Base-by-base conservation (phyloP, 83 land plant species). In the Picea mariana region DNA sequence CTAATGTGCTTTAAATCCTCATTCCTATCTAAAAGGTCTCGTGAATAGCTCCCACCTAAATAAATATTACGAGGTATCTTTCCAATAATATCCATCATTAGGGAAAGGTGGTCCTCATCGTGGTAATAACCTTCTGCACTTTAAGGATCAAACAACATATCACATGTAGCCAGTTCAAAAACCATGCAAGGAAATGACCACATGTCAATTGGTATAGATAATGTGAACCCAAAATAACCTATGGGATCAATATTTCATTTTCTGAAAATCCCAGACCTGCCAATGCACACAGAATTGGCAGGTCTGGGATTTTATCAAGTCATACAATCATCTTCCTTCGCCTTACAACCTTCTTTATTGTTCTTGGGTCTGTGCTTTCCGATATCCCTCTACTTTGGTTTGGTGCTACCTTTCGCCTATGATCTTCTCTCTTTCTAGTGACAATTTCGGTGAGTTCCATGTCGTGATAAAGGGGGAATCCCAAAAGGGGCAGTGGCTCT, bases 101-200 rank as follows among this genome's bases (percentile, higher is more conserved):
- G 88, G 87, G 58, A 89, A 42, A 42, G 44, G 44, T 42, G 44
- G 44, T 42, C 96, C 94, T 93, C 92, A 84, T 93, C 94, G 62
- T 89, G 86, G 75, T 82, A 85, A 52, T 81, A 91, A 62, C 88
- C 87, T 77, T 87, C 86, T 59, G 91, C 90, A 81, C 66, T 77
- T 9, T 88, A 89, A 15, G 97, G 97, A 79, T 93, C 87, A 84
- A 96, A 96, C 65, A 96, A 69, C 88, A 94, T 90, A 71, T 96
- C 98, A 78, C 98, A 97, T 68, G 98, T 94, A 75, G 97, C 98
- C 78, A 96, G 89, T 78, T 96, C 98, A 96, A 94, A 27, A 27
- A 27, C 31, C 31, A 27, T 27, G 31, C 31, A 27, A 27, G 31
- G 31, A 27, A 27, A 27, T 49, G 97, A 94, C 98, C 98, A 96